Evolutionary conservation across 345 rosid species (phyloP).

Genomic region (Sisymbrium irio): DNA sequence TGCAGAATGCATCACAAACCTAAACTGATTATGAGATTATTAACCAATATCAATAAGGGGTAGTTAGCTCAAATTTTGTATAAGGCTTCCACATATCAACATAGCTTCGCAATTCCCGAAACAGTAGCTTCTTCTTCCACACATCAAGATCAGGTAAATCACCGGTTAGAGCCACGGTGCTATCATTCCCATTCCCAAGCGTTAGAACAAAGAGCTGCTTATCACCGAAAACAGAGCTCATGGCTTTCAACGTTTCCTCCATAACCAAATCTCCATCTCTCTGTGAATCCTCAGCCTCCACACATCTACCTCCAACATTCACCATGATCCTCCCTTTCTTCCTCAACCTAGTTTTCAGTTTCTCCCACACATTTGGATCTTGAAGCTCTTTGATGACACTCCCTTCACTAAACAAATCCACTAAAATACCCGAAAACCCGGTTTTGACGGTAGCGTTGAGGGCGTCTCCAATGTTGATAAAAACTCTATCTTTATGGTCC

Average conservation of each 20-base stretch:
- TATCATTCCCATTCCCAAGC: slow-evolving; percentile 64
- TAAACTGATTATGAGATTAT: neutral
- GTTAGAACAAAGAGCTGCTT: slow-evolving; percentile 48
- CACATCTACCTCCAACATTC: slow-evolving; percentile 59
- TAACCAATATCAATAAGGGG: neutral
- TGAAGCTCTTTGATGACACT: slow-evolving; percentile 82
- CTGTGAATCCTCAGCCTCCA: slow-evolving; percentile 48
- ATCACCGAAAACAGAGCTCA: slow-evolving; percentile 56
- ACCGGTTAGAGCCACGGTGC: slow-evolving; percentile 69
- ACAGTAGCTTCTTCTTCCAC: slow-evolving; percentile 53
- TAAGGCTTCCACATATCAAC: slow-evolving; percentile 67
- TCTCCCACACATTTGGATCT: slow-evolving; percentile 66
- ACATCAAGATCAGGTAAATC: slow-evolving; percentile 55
- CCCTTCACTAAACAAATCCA: slow-evolving; percentile 70
- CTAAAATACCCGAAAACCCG: slow-evolving; percentile 61
- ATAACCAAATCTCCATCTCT: slow-evolving; percentile 67
- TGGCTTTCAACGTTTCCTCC: slow-evolving; percentile 67
- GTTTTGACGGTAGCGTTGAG: slow-evolving; percentile 46
- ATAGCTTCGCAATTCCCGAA: slow-evolving; percentile 45
- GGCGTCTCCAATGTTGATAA: slow-evolving; percentile 67
- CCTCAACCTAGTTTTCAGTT: slow-evolving; percentile 52
- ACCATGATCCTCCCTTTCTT: slow-evolving; percentile 62
- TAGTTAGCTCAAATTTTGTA: slow-evolving; percentile 6
- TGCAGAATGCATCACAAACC: slow-evolving; percentile 4
- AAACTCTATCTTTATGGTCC: slow-evolving; percentile 50